A percentile compares a stretch with the other conserved stretches of the same genome.
These are phyloP conservation scores for Colletotrichum incanum DNA, from an alignment of 2,329 filamentous ascomycete species.

Conservation along the genomic window DNA sequence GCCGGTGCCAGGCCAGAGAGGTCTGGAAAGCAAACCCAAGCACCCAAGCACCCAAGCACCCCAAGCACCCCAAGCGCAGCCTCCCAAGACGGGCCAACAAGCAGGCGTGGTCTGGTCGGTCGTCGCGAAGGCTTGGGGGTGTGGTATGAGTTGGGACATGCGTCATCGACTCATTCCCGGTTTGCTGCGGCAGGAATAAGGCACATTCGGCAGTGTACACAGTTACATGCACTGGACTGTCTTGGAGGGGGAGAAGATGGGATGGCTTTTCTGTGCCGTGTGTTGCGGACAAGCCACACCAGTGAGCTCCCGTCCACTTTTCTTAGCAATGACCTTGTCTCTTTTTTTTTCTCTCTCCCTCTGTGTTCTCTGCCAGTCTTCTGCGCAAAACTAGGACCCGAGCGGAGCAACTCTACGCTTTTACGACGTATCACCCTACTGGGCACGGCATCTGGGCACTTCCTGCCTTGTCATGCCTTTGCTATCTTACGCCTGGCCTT, in stretches of 20 bases:
- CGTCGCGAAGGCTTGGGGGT: slow-evolving; percentile 34
- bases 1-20: slow-evolving; percentile 29
- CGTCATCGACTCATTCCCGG: slow-evolving; percentile 44
- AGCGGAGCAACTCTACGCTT: slow-evolving; percentile 12
- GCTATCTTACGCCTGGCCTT: neutral
- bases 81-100: slow-evolving; percentile 15
- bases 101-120: slow-evolving; percentile 13
- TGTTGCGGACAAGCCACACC: slow-evolving; percentile 39
- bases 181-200: slow-evolving; percentile 42
- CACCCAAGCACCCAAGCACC: slow-evolving; percentile 20
- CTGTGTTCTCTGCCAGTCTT: slow-evolving; percentile 6
- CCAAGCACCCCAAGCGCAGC: slow-evolving; percentile 41
- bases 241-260: slow-evolving; percentile 24
- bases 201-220: slow-evolving; percentile 3
- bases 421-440: slow-evolving; percentile 18
- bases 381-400: slow-evolving; percentile 7
- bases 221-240: slow-evolving; percentile 9
- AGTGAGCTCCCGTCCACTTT: slow-evolving; percentile 13
- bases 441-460: slow-evolving; percentile 15
- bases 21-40: slow-evolving; percentile 11
- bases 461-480: slow-evolving; percentile 23
- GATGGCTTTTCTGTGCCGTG: slow-evolving; percentile 32
- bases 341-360: neutral
- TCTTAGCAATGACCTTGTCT: slow-evolving; percentile 22
- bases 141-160: slow-evolving; percentile 37